Evolutionary conservation across 1,284 basidiomycete species (phyloP), one percentile per base, ranked within the genome.

Genomic region (Fomitopsis palustris): DNA sequence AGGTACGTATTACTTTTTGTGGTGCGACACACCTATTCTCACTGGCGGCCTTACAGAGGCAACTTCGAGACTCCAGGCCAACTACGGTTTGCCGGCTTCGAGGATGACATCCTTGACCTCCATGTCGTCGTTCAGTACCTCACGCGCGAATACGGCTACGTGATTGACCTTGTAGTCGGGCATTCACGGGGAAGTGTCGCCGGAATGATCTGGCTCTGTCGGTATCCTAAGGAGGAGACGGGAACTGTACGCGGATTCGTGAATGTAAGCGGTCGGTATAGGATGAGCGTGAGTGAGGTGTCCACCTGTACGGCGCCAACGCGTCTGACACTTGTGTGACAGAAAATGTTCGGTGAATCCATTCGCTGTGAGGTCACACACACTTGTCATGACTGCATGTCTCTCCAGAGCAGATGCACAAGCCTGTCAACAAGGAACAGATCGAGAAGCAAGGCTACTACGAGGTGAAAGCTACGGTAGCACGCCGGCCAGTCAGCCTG

Each of bases 161-260:
- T 78, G 31, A 72, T 91, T 51, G 84, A 87, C 65, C 70, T 88
- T 57, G 66, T 92, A 45, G 79, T 93, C 8, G 88, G 85, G 2
- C 90, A 93, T 70, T 92, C 90, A 16, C 81, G 88, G 25, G 90
- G 88, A 2, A 83, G 85, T 21, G 69, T 90, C n/a, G 80, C 79
- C n/a, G 80, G 76, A 0, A 79, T 87, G 66, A 74, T 79, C 56
- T 92, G 89, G 90, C 65, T 89, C 23, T 85, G 84, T 65, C 84
- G 80, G 8, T 84, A 84, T 63, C 83, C 80, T 2, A 63, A 65
- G 2, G 77, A 81, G 55, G 81, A 84, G 61, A 87, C 82, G 31
- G 77, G 74, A 59, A 71, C 67, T 29, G 81, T 88, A 29, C 74
- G 79, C 6, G 81, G 79, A 2, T 85, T 84, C 57, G 84, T 91